phyloP scores from a whole-genome alignment of 176 grass and related monocot species.

The Lolium perenne region DNA sequence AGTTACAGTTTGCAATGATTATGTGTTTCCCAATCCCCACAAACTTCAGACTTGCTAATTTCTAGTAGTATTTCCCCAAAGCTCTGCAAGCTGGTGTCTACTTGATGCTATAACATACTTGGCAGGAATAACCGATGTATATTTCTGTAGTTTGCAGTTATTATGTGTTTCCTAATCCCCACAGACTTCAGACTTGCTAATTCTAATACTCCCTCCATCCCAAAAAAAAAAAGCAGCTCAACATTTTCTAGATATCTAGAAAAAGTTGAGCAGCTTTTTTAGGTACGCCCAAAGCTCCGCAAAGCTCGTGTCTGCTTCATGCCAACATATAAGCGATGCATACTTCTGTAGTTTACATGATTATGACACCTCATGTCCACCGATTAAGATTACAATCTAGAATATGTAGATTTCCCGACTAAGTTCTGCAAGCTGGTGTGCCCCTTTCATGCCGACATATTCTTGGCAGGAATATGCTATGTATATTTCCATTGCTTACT shows the following conservation, averaged over 20 bases:
- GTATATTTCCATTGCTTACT: not conserved
- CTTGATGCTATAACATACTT: too few relatives aligned
- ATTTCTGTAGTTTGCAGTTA: too few relatives aligned
- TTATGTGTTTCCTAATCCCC: not conserved
- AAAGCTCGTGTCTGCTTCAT: conserved; percentile 20
- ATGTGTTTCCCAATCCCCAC: too few relatives aligned
- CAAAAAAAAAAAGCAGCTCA: too few relatives aligned
- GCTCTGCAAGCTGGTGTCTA: too few relatives aligned
- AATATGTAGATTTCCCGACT: too few relatives aligned
- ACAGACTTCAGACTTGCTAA: not conserved
- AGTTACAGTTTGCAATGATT: conserved; percentile 4
- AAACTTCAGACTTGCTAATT: too few relatives aligned
- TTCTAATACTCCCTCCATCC: too few relatives aligned
- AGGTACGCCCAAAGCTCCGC: not conserved
- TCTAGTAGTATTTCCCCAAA: too few relatives aligned
- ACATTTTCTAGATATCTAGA: too few relatives aligned
- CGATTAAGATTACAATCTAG: not conserved
- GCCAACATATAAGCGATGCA: not conserved
- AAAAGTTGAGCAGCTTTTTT: too few relatives aligned
- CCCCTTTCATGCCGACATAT: not conserved
- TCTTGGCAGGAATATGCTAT: not conserved
- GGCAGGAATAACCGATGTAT: too few relatives aligned
- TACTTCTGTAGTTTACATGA: conserved; percentile 3
- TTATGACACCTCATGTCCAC: not conserved
- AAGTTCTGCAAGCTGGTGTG: conserved; percentile 25